Evolutionary conservation across 148 eudicot genomes (phyloP), one percentile per base, ranked within the genome.

Genomic region (Arctostaphylos glauca): DNA sequence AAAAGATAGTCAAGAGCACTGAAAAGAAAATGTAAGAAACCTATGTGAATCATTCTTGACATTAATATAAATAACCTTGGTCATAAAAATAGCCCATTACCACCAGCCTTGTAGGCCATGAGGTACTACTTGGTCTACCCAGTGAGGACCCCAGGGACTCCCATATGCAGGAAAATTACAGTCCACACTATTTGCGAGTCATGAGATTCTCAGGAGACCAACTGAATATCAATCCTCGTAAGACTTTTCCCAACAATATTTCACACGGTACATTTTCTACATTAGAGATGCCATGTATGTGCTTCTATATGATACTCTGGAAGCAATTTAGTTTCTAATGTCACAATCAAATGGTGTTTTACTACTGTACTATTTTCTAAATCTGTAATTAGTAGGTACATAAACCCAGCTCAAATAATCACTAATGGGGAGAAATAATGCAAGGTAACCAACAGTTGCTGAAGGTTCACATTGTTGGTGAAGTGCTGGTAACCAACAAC

Each of bases 11-110:
- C 74, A 80, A 60, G 14, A 21, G 44, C 72, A 80, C 14, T 38
- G 31, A 64, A 64, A 85, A 68, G 77, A 62, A 6, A 83, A 80
- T 58, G 77, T 15, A 72, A 43, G 79, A 10, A 14, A 56, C 53
- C 54, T 43, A 50, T 44, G 72, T 56, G 55, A 62, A 41, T 53
- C 46, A 38, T 23, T 53, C 5, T 7, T 38, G 60, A 54, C 46
- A 53, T 50, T n/a, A 25, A 80, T 8, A n/a, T 2, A 64, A 31
- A 53, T n/a, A 43, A 77, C 19, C 10, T 47, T 38, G 47, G 81
- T 44, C 5, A 23, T 55, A 58, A 56, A 19, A 9, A 52, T 49
- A 53, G 62, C 43, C 84, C 19, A 76, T 53, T 76, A 49, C 78
- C 48, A 66, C 47, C n/a, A 4, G 53, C 76, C 67, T 81, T 72